phyloP scores from a whole-genome alignment of 192 early-diverging fungal genomes.

The Mortierella hygrophila region DNA sequence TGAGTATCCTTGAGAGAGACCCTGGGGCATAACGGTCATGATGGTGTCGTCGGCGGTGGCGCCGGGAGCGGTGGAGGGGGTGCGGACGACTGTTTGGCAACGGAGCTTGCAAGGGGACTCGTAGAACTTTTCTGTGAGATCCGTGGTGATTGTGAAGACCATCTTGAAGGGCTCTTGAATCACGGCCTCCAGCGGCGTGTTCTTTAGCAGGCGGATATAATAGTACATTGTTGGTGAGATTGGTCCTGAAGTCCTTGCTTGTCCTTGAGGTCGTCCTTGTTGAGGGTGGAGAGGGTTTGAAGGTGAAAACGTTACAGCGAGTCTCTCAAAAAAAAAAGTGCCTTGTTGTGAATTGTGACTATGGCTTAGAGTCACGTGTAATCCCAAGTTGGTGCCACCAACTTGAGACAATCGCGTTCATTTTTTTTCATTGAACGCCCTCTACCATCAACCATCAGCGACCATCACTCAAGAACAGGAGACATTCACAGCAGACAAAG shows the following conservation, averaged over 20 bases:
- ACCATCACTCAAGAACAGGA: background rate
- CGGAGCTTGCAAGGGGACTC: conserved; percentile 46
- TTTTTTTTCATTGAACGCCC: background rate
- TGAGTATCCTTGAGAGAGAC: conserved; percentile 43
- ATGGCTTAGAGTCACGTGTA: background rate
- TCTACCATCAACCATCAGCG: background rate
- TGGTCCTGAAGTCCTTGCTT: background rate
- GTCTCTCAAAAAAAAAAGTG: too few relatives aligned
- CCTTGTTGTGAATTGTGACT: background rate
- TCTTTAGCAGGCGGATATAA: conserved; percentile 53
- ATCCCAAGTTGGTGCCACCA: background rate
- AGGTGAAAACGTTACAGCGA: background rate
- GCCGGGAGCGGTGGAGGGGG: conserved; percentile 32
- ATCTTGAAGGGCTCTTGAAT: conserved; percentile 58
- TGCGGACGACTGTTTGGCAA: conserved; percentile 46
- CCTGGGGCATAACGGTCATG: conserved; percentile 55
- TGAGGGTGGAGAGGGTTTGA: background rate
- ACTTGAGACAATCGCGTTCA: background rate
- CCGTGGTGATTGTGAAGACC: conserved; percentile 57
- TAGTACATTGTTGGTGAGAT: conserved; percentile 34
- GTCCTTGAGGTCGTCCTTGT: background rate
- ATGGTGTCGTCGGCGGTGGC: conserved; percentile 39
- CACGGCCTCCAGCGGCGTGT: conserved; percentile 55
- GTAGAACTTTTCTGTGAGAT: conserved; percentile 54
- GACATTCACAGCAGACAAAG: background rate